A percentile compares a stretch with the other conserved stretches of the same genome.
Evolutionary conservation across 495 filamentous ascomycete species (phyloP).

Genomic region (Talaromyces liani): DNA sequence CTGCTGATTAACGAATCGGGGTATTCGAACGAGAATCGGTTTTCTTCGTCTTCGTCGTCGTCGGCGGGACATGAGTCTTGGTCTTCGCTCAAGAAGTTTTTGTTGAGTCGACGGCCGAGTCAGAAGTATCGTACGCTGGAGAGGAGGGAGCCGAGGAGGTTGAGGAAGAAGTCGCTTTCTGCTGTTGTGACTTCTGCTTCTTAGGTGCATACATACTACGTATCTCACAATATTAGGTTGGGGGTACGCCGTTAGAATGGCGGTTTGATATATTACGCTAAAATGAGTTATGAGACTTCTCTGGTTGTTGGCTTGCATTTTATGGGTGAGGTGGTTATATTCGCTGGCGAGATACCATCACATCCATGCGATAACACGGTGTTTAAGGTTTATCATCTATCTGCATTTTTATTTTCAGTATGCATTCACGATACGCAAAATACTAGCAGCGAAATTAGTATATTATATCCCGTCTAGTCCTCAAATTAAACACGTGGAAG

Average conservation of each 20-base stretch:
- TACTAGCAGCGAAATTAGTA: neutral
- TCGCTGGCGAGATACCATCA: neutral
- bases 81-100: slow-evolving; percentile 30
- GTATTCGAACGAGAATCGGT: neutral
- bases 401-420: neutral
- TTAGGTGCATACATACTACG: neutral
- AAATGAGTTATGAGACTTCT: neutral
- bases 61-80: slow-evolving; percentile 20
- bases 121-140: slow-evolving; percentile 33
- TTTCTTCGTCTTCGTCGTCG: too few relatives aligned
- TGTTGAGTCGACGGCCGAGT: slow-evolving; percentile 30
- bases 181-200: neutral
- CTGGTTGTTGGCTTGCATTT: neutral
- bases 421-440: neutral
- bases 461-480: slow-evolving; percentile 1
- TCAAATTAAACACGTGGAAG: neutral
- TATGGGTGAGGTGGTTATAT: neutral
- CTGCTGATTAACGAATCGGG: slow-evolving; percentile 5
- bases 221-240: neutral
- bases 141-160: slow-evolving; percentile 35
- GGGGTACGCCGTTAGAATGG: neutral
- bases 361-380: neutral
- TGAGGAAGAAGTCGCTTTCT: slow-evolving; percentile 23
- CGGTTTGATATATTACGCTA: neutral
- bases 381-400: neutral